Percentiles rank a stretch among this genome's conserved stretches.
phyloP scores from a whole-genome alignment of 805 yeast species.

The Wickerhamomyces chaumierensis region DNA sequence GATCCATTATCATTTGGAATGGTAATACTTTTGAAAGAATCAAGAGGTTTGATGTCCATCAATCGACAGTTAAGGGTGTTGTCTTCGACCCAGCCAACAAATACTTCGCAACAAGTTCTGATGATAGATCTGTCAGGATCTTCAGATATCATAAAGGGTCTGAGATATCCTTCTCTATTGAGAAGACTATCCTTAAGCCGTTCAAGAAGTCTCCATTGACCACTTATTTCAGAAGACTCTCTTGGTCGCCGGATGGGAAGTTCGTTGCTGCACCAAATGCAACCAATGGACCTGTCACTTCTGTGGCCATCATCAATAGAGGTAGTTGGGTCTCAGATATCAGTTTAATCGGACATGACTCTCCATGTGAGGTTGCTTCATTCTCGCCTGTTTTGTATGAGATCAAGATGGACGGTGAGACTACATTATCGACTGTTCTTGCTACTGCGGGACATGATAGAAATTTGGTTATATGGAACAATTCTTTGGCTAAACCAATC shows the following conservation, averaged over 20 bases:
- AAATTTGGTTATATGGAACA: conserved; percentile 81
- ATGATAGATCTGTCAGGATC: conserved; percentile 83
- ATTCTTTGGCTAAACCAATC: conserved; percentile 63
- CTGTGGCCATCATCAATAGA: conserved; percentile 62
- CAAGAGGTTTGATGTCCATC: conserved; percentile 84
- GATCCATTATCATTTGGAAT: conserved; percentile 89
- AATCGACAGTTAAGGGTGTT: conserved; percentile 91
- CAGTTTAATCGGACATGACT: conserved; percentile 71
- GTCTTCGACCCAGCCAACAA: conserved; percentile 98
- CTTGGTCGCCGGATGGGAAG: conserved; percentile 92
- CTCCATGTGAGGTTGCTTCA: conserved; percentile 73
- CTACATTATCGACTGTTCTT: conserved; percentile 50
- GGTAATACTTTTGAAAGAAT: conserved; percentile 86
- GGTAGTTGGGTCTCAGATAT: conserved; percentile 73
- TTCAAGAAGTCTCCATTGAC: conserved; percentile 84
- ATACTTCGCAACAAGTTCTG: conserved; percentile 94
- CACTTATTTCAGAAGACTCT: conserved; percentile 73
- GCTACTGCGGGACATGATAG: conserved; percentile 96
- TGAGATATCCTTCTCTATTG: conserved; percentile 78
- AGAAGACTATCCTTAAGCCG: conserved; percentile 73
- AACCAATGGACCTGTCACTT: conserved; percentile 69
- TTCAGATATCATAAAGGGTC: conserved; percentile 74
- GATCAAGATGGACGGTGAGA: conserved; percentile 5
- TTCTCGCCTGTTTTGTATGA: conserved; percentile 64
- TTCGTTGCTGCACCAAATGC: conserved; percentile 81